phyloP scores from a whole-genome alignment of 2,329 filamentous ascomycete species.

The Arachnopeziza araneosa region DNA sequence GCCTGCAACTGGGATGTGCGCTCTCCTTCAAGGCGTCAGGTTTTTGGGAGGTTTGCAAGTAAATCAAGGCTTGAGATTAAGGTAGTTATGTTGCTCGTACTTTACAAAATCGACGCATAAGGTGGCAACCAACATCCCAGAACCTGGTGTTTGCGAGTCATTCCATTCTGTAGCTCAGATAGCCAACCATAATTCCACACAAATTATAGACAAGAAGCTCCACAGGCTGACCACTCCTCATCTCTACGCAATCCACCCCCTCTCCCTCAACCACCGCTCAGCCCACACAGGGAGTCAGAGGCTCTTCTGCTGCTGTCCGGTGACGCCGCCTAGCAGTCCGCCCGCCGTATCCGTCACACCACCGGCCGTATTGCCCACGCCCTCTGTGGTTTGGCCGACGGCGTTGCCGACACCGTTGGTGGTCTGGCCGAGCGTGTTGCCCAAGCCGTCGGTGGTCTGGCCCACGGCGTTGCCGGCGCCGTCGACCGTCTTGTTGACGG shows the following conservation, averaged over 20 bases:
- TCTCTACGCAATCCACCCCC: neutral
- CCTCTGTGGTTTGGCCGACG: conserved; percentile 17
- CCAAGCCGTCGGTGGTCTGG: conserved; percentile 28
- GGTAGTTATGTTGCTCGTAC: too few relatives aligned
- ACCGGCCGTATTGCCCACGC: conserved; percentile 12
- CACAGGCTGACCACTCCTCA: neutral
- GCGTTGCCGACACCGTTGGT: conserved; percentile 19
- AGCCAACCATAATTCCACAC: too few relatives aligned
- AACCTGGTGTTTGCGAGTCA: too few relatives aligned
- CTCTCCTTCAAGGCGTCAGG: too few relatives aligned
- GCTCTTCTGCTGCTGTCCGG: conserved; percentile 10
- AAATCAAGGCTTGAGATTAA: too few relatives aligned
- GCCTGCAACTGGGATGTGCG: too few relatives aligned
- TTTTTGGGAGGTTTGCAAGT: too few relatives aligned
- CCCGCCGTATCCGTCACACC: conserved; percentile 11
- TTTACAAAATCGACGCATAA: too few relatives aligned
- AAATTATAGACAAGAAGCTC: neutral
- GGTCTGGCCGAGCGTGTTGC: conserved; percentile 29
- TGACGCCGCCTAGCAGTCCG: conserved; percentile 16
- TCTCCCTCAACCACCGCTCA: neutral
- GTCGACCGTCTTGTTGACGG: conserved; percentile 33
- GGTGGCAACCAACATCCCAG: too few relatives aligned
- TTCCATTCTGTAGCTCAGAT: too few relatives aligned
- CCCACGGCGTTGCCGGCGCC: conserved; percentile 31
- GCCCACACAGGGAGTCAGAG: neutral